Base-by-base conservation (phyloP, 2,329 filamentous ascomycete species). In the Aspergillus sp. region DNA sequence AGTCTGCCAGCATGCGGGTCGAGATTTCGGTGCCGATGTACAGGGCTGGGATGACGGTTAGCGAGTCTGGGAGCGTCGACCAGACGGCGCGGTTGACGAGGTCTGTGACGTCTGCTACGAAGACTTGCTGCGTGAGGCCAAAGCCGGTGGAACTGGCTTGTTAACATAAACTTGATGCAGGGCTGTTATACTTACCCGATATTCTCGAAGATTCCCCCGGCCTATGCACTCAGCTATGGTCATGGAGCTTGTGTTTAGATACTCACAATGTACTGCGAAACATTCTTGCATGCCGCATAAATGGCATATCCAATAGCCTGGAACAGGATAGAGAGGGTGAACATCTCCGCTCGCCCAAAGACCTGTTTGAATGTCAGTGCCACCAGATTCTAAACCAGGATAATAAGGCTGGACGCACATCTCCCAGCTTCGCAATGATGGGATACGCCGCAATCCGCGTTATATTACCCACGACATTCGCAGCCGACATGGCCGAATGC, bases 71-170 rank as follows among this genome's bases (percentile, higher is more conserved):
- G 15, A 83, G 73, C 2, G 81, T 84, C 3, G 82, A 84, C 63
- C 85, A 80, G 3, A 88, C 69, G 14, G 84, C 84, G 56, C 86
- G 82, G 65, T 87, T 86, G 17, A 82, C 70, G 45, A 88, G 71
- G 62, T 83, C 79, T 50, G 82, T 86, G 1, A 83, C 85, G 68
- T 88, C 85, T 31, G 86, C 86, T 49, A 88, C 82, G 68, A 88
- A 86, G 41, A 88, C 82, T 66, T 88, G 85, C 65, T 86, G 82
- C 21, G 87, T 70, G 48, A 88, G 84, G 57, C 84, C 80, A 6
- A 86, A 78, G 2, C 84, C 84, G 0, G 84, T 85, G 11, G 50
- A 52, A 21, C 50, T 52, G 24, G 11, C 23, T 6, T 31, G n/a
- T 52, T 21, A 52, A 24, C 1, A 14, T 4, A 3, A 8, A 21